Conservation (phyloP, 192 early-diverging fungal genomes). For the Chytriomyces sp. region DNA sequence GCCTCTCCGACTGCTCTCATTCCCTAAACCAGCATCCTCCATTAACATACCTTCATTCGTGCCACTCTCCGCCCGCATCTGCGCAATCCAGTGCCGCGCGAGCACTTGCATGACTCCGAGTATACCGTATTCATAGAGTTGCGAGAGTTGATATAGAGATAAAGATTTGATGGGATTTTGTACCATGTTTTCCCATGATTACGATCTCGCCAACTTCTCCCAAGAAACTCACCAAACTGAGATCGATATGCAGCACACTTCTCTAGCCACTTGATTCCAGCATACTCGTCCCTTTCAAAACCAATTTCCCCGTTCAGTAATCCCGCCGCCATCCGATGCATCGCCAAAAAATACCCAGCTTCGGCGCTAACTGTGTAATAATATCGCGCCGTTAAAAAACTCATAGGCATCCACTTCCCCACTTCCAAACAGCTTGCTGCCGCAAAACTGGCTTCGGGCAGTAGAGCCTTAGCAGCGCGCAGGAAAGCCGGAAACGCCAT, state of each 20-base stretch:
- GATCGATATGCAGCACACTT: conserved; percentile 76
- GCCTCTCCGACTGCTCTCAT: neutral
- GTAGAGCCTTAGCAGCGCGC: conserved; percentile 69
- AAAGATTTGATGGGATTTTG: conserved; percentile 66
- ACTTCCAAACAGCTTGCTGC: conserved; percentile 68
- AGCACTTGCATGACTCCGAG: conserved; percentile 54
- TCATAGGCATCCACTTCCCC: conserved; percentile 65
- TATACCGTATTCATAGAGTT: conserved; percentile 74
- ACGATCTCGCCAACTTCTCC: too few relatives aligned
- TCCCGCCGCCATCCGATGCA: conserved; percentile 75
- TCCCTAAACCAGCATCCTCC: neutral
- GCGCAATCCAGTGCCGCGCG: neutral
- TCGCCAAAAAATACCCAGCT: conserved; percentile 62
- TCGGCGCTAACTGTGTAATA: conserved; percentile 75
- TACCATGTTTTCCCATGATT: too few relatives aligned
- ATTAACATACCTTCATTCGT: neutral
- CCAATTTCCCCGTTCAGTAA: conserved; percentile 77
- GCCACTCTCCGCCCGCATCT: neutral
- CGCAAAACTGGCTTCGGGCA: conserved; percentile 67
- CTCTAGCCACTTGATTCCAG: conserved; percentile 81
- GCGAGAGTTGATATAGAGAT: conserved; percentile 70
- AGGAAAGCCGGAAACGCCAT: conserved; percentile 74
- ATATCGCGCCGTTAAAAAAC: conserved; percentile 59
- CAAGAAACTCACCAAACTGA: too few relatives aligned
- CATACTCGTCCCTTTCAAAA: conserved; percentile 63